Conservation (phyloP, 352 stramenopile genomes). For the Phytophthora pini region DNA sequence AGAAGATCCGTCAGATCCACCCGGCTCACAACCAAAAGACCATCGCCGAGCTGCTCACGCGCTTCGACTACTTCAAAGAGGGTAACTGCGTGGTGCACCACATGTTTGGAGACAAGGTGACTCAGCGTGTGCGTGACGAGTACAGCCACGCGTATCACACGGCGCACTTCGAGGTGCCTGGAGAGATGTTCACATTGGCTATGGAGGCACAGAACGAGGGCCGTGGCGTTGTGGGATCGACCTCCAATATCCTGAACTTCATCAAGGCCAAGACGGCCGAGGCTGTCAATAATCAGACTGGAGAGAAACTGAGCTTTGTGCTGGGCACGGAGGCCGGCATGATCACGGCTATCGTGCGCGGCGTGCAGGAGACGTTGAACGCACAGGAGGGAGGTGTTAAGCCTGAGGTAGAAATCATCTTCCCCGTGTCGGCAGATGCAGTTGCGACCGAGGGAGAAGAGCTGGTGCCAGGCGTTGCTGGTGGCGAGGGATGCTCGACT, state of each 20-base stretch:
- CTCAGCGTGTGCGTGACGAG: constrained; percentile 90
- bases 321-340: constrained; percentile 97
- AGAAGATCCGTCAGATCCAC: constrained; percentile 87
- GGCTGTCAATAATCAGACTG: constrained; percentile 65
- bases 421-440: constrained; percentile 95
- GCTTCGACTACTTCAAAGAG: constrained; percentile 95
- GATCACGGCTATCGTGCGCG: constrained; percentile 97
- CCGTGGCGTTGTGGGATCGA: constrained; percentile 95
- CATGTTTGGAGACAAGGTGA: constrained; percentile 97
- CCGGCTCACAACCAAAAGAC: constrained; percentile 84
- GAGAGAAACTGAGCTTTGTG: constrained; percentile 93
- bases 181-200: constrained; percentile 98
- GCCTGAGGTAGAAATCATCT: constrained; percentile 96
- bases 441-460: constrained; percentile 80
- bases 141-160: constrained; percentile 95
- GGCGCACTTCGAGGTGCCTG: constrained; percentile 97
- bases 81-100: constrained; percentile 98
- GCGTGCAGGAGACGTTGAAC: constrained; percentile 88
- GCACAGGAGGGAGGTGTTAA: constrained; percentile 53
- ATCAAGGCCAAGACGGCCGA: constrained; percentile 96
- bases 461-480: constrained; percentile 91
- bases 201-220: constrained; percentile 93
- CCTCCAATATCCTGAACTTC: constrained; percentile 98
- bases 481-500: constrained; percentile 96
- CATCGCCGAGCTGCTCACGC: constrained; percentile 82